phyloP scores from a whole-genome alignment of 176 grass and related monocot species.

The Phoenix dactylifera region DNA sequence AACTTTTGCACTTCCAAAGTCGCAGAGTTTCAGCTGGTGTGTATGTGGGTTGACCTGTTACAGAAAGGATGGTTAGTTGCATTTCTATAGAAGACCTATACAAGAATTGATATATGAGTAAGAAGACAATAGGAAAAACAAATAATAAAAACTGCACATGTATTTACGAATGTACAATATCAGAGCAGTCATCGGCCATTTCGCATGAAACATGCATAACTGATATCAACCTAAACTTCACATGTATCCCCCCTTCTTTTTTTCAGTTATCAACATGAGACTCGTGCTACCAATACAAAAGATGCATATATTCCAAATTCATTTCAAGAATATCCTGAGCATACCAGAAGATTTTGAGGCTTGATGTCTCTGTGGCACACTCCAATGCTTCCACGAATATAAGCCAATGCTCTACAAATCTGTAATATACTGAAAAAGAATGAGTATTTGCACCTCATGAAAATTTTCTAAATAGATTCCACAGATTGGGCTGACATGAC shows the following conservation, averaged over 20 bases:
- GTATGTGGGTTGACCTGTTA: conserved; percentile 72
- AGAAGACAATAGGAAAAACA: too few species aligned
- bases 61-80: conserved; percentile 3
- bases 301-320: too few species aligned
- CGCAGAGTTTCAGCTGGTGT: conserved; percentile 61
- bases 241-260: too few species aligned
- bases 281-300: background rate
- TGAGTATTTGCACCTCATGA: too few species aligned
- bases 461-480: too few species aligned
- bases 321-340: background rate
- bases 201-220: too few species aligned
- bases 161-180: too few species aligned
- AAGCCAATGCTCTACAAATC: conserved; percentile 62
- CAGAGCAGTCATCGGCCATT: too few species aligned
- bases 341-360: conserved; percentile 78
- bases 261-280: background rate
- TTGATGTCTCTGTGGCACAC: conserved; percentile 79
- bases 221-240: too few species aligned
- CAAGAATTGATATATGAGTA: too few species aligned
- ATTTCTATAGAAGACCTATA: background rate
- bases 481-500: too few species aligned
- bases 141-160: too few species aligned
- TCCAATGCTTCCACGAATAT: conserved; percentile 53
- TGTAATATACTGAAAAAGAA: conserved; percentile 2
- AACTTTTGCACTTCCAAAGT: conserved; percentile 78